Base-by-base conservation (phyloP, 2,329 filamentous ascomycete species). In the Fusarium subglutinans region DNA sequence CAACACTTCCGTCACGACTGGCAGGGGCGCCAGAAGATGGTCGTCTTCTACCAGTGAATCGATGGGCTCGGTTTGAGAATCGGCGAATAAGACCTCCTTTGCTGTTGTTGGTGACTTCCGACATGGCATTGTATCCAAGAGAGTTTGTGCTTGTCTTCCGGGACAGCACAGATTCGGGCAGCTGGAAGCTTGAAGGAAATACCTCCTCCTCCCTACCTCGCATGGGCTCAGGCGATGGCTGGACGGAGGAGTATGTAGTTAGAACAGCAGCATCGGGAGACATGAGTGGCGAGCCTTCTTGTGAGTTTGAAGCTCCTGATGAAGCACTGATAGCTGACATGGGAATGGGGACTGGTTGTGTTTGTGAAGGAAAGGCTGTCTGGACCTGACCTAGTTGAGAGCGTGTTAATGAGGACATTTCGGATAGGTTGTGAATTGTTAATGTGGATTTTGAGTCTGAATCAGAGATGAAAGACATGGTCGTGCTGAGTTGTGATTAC, bases 1-100 rank as follows among this genome's bases (percentile, higher is more conserved):
- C 96, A 33, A 95, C 92, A 80, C 95, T 98, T 70, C 93, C 92
- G 79, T 98, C 95, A 47, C 95, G 91, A 80, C 92, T 94, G 69
- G 91, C 90, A 26, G 93, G 90, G 50, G 93, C 89, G 2, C 92
- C 92, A 6, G 94, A 95, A 22, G 94, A 97, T 70, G 93, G 92
- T 70, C 95, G 89, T 72, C 95, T 90, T 69, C 92, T 88, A 44
- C 83, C 84, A 80, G 91, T 81, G 86, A 92, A 91, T 82, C 90
- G 92, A 53, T 90, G 90, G 11, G 95, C 94, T 70, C 92, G 91
- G 77, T 93, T 94, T 38, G 96, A 98, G 28, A 98, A 86, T 72
- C 95, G 90, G 72, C 96, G 91, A 75, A 98, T 97, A 64, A 98
- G 83, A 57, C 80, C 82, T 43, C 82, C 84, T 77, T 86, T 87